A percentile compares a stretch with the other conserved stretches of the same genome.
phyloP scores from a whole-genome alignment of 148 eudicot species.

The Cornus controversa region DNA sequence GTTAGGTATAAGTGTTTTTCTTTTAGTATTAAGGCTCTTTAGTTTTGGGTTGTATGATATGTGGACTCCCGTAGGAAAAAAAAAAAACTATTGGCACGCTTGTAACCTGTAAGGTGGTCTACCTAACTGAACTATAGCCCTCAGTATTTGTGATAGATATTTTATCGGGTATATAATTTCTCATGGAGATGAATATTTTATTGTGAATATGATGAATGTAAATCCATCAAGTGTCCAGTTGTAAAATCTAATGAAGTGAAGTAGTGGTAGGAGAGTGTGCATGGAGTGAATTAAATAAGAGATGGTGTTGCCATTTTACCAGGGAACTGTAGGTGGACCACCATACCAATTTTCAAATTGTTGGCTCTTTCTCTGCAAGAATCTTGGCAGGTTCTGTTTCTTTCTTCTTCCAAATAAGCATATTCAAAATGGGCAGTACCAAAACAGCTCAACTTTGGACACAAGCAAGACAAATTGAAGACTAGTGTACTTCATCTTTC shows the following conservation, averaged over 20 bases:
- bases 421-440: not conserved
- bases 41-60: too few species aligned
- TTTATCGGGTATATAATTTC: too few species aligned
- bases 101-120: too few species aligned
- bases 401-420: not conserved
- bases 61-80: too few species aligned
- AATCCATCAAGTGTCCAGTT: not conserved
- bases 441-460: not conserved
- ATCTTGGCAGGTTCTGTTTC: slow-evolving; percentile 12
- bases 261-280: not conserved
- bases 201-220: not conserved
- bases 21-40: too few species aligned
- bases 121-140: too few species aligned
- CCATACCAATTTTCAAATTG: not conserved
- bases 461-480: not conserved
- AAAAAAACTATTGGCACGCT: too few species aligned
- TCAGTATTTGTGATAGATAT: too few species aligned
- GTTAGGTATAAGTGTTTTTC: too few species aligned
- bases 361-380: slow-evolving; percentile 8
- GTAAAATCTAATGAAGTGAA: not conserved
- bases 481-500: slow-evolving; percentile 4
- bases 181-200: too few species aligned
- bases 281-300: not conserved
- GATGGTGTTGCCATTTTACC: not conserved
- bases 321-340: slow-evolving; percentile 8